Percentiles rank a stretch among this genome's conserved stretches.
These are phyloP conservation scores for Porodaedalea pini DNA, from an alignment of 1,284 basidiomycete genomes.

Conservation along the genomic window DNA sequence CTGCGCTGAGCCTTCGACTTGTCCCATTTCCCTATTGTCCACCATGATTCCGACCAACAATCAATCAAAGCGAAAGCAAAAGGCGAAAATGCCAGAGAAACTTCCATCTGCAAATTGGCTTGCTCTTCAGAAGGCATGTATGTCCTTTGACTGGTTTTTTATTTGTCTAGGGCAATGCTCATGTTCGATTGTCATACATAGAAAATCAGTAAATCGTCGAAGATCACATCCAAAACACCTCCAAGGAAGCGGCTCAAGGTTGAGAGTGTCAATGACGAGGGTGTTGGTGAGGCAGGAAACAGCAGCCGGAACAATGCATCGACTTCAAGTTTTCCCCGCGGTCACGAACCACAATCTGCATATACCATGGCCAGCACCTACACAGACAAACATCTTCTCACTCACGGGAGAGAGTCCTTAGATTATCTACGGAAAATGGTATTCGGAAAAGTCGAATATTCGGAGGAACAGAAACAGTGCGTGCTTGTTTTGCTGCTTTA, in stretches of 20 bases:
- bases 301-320: background rate
- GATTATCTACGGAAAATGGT: conserved; percentile 49
- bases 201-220: conserved; percentile 8
- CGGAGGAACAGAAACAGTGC: conserved; percentile 43
- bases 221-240: background rate
- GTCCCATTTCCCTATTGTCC: background rate
- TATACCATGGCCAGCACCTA: background rate
- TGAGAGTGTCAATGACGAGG: background rate
- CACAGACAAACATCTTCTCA: background rate
- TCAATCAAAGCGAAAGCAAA: conserved; percentile 10
- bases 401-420: conserved; percentile 31
- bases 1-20: background rate
- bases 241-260: conserved; percentile 7
- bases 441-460: conserved; percentile 42
- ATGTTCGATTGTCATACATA: background rate
- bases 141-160: conserved; percentile 16
- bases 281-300: background rate
- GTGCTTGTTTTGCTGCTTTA: conserved; percentile 25
- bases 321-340: conserved; percentile 6
- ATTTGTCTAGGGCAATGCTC: background rate
- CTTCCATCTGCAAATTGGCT: conserved; percentile 50
- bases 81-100: conserved; percentile 13
- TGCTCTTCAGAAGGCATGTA: conserved; percentile 42
- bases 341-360: background rate
- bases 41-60: background rate